Evolutionary conservation across 2,329 filamentous ascomycete species (phyloP).

Genomic region (Fusarium tanahbumbuense): DNA sequence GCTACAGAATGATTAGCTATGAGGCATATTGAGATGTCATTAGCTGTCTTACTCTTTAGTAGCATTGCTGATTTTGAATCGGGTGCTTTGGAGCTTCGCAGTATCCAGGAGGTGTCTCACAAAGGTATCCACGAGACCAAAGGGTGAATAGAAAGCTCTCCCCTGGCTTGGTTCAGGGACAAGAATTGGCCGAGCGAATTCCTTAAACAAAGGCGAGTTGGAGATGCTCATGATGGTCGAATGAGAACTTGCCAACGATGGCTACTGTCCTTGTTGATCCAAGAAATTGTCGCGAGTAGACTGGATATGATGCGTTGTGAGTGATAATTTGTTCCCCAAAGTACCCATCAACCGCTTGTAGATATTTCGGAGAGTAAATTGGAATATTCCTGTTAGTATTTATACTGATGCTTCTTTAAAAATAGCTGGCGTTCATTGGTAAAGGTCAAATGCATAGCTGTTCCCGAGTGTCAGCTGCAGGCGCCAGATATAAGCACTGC

Average conservation of each 20-base stretch:
- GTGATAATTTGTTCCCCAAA: background rate
- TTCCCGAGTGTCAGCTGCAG: slow-evolving; percentile 8
- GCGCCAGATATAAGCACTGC: slow-evolving; percentile 20
- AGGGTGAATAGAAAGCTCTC: slow-evolving; percentile 12
- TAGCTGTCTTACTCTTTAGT: slow-evolving; percentile 46
- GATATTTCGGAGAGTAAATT: background rate
- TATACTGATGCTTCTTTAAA: background rate
- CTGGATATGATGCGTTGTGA: background rate
- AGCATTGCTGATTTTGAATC: slow-evolving; percentile 48
- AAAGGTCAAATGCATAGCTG: background rate
- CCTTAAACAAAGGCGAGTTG: slow-evolving; percentile 45
- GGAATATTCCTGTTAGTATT: background rate
- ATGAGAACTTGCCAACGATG: background rate
- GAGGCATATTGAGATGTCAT: background rate
- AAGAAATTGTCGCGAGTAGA: background rate
- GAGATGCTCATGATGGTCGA: slow-evolving; percentile 39
- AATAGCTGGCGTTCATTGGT: background rate
- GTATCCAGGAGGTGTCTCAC: slow-evolving; percentile 47
- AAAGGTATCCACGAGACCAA: slow-evolving; percentile 44
- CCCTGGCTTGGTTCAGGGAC: background rate
- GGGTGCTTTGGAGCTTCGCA: slow-evolving; percentile 46
- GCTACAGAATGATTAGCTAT: slow-evolving; percentile 31
- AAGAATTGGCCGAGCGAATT: slow-evolving; percentile 40
- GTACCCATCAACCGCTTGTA: background rate
- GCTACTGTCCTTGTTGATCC: background rate